Percentiles rank a stretch among this genome's conserved stretches.
Conservation (phyloP, 306 rosid genomes). For the Dryas drummondii region DNA sequence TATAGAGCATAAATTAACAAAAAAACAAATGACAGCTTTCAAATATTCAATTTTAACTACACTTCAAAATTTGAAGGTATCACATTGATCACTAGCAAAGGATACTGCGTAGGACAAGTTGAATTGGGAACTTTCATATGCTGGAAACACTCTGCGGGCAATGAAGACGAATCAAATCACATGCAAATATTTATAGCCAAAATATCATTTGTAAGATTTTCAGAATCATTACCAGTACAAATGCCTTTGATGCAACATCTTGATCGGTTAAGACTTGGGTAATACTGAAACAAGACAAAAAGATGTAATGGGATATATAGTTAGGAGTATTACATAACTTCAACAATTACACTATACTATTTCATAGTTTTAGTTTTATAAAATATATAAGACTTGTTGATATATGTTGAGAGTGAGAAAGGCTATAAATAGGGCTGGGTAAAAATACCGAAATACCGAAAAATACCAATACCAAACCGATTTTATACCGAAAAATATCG, state of each 20-base stretch:
- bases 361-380: neutral
- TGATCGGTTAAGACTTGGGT: slow-evolving; percentile 98
- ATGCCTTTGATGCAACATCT: slow-evolving; percentile 98
- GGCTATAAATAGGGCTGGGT: no score
- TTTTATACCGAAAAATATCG: no score
- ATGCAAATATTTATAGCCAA: neutral
- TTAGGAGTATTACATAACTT: slow-evolving; percentile 22
- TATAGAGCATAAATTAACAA: neutral
- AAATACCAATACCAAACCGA: no score
- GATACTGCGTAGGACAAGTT: slow-evolving; percentile 99
- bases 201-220: slow-evolving; percentile 10
- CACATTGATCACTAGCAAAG: slow-evolving; percentile 33
- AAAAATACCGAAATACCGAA: no score
- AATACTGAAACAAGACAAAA: slow-evolving; percentile 50
- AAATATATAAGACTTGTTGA: no score
- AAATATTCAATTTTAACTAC: neutral
- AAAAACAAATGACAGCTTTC: slow-evolving; percentile 13
- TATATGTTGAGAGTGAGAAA: no score
- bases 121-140: slow-evolving; percentile 99
- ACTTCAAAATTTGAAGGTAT: slow-evolving; percentile 16
- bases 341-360: slow-evolving; percentile 1
- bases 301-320: slow-evolving; percentile 5
- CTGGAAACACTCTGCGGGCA: slow-evolving; percentile 82
- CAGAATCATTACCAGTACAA: slow-evolving; percentile 70
- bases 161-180: slow-evolving; percentile 36